Evolutionary conservation across 2,329 filamentous ascomycete species (phyloP), one percentile per base, ranked within the genome.

Genomic region (Penicillium concentricum): DNA sequence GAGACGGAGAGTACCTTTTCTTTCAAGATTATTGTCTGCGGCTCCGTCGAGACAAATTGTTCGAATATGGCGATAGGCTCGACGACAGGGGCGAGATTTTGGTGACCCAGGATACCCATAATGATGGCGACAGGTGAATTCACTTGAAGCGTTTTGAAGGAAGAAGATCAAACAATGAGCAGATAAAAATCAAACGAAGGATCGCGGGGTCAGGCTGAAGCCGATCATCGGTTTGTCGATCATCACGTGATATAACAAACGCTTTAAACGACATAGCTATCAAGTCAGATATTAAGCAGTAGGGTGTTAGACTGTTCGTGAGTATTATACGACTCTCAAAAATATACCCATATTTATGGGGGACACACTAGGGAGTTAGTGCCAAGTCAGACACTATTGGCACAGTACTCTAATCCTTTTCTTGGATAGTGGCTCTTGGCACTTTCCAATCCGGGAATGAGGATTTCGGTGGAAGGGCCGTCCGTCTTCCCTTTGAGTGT

Each of bases 1-100:
- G 81, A 81, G 9, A 87, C 73, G 3, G 85, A 87, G 56, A 86
- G 69, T 18, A 87, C 76, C 63, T 84, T 85, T 66, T 89, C 85
- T 63, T 81, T 83, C 47, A 89, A 74, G 2, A 84, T 68, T 7
- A 89, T 72, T 2, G 81, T 84, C 35, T 63, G 59, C n/a, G 61
- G 54, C 28, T 62, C 53, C 13, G 24, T 39, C 3, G 59, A 13
- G 15, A 65, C 46, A 41, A 56, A 66, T 58, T 65, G 61, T 3
- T 60, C 55, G 30, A 65, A 65, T 20, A 66, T 18, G 4, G 61
- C 63, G 45, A 66, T 61, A 24, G 57, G 62, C 50, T 65, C 56
- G 15, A 26, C 45, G 7, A 66, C 51, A 18, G 62, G 62, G 10
- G 42, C 50, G 44, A 66, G 62, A 45, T 55, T 35, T 39, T 59